Evolutionary conservation across 768 basidiomycete genomes (phyloP).

Genomic region (Lentinula edodes): DNA sequence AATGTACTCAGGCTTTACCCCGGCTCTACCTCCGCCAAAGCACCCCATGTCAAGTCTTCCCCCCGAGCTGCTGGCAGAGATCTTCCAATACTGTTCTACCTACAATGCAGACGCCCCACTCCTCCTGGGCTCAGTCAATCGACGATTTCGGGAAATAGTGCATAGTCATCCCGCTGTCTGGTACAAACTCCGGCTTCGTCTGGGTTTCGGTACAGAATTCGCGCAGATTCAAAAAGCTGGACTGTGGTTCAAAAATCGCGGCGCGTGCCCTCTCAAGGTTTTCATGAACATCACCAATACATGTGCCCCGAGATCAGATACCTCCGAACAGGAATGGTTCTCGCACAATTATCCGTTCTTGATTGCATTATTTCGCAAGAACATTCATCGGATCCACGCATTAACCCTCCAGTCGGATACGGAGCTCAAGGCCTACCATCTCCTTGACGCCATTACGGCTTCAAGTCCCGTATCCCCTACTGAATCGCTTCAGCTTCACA

Average conservation of each 20-base stretch:
- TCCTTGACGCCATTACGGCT: constrained; percentile 3
- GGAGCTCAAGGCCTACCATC: neutral
- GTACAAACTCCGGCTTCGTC: neutral
- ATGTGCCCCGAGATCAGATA: neutral
- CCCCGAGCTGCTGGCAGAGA: constrained; percentile 1
- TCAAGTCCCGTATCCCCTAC: neutral
- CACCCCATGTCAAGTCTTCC: neutral
- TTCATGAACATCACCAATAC: neutral
- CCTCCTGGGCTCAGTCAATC: neutral
- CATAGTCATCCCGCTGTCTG: neutral
- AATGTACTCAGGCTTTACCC: neutral
- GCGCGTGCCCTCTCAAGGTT: neutral
- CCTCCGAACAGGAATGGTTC: neutral
- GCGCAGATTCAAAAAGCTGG: neutral
- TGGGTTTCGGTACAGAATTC: neutral
- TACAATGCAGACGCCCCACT: constrained; percentile 3
- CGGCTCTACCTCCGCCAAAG: neutral
- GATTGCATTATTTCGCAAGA: neutral
- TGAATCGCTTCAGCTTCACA: neutral
- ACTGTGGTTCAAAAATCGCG: constrained; percentile 3
- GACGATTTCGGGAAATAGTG: neutral
- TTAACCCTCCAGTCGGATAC: neutral
- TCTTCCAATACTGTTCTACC: neutral
- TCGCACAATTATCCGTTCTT: neutral
- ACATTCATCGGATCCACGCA: neutral